Base-by-base conservation (phyloP, 192 early-diverging fungal species). In the Gamsiella multidivaricata region DNA sequence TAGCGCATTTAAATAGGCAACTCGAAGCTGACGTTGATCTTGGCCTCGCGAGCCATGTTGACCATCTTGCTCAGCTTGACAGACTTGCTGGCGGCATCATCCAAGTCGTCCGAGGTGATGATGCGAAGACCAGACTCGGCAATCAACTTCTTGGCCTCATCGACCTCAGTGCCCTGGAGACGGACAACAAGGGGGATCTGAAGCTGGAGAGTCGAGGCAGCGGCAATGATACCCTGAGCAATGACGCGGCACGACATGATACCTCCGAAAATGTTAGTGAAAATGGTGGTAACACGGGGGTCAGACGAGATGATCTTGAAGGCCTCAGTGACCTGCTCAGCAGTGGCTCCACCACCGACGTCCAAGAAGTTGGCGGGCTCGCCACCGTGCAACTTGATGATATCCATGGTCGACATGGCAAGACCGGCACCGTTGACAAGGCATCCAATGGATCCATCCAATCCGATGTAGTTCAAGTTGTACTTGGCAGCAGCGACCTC, bases 391-490 rank as follows among this genome's bases (percentile, higher is more conserved):
- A 99, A 89, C 88, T 99, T 98, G 85, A 99, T 98, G 79, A 99
- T 99, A 83, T 99, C 98, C 98, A 99, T 99, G 66, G 98, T 99
- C 56, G 98, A 94, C 98, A 99, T 99, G 83, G 98, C 98, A 34
- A 99, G 89, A 78, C 98, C 98, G 50, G 96, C 98, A 70, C 98
- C 98, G 88, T 98, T 99, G 63, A 99, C 94, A 28, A 99, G 89
- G 83, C 98, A 99, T 65, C 98, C 96, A 78, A 99, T 99, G 78
- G 86, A 94, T 79, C 98, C 98, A 74, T 99, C 96, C 53, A 99
- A 87, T 66, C 98, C 96, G 90, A 99, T 98, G 88, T 99, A 99
- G 92, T 99, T 99, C 65, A 99, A 87, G 83, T 98, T 91, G 90
- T 91, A 93, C 87, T 99, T 95, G 82, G 94, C 93, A 65, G 98